Conservation (phyloP, 2,329 filamentous ascomycete genomes). For the Colletotrichum sp. region DNA sequence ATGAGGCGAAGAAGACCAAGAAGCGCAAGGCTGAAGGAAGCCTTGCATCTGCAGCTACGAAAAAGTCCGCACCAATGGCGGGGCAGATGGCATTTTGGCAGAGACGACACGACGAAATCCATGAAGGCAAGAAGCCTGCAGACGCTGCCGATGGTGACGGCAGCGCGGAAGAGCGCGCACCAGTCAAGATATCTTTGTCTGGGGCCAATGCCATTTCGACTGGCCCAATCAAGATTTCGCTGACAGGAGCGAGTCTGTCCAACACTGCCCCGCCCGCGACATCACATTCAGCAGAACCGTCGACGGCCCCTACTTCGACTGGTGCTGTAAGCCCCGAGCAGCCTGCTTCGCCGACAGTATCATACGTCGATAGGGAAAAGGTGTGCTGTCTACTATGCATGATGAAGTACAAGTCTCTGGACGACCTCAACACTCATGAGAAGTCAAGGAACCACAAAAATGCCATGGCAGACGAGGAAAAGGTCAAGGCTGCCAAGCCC, state of each 20-base stretch:
- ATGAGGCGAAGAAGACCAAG: slow-evolving; percentile 48
- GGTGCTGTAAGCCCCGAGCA: slow-evolving; percentile 5
- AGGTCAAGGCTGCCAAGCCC: slow-evolving; percentile 54
- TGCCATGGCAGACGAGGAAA: slow-evolving; percentile 43
- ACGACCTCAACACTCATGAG: slow-evolving; percentile 48
- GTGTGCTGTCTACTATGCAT: slow-evolving; percentile 51
- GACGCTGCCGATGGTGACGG: background rate
- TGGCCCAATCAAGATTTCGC: slow-evolving; percentile 35
- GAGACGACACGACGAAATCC: slow-evolving; percentile 47
- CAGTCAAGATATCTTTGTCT: slow-evolving; percentile 24
- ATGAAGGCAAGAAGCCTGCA: slow-evolving; percentile 23
- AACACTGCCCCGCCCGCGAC: background rate
- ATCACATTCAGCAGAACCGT: background rate
- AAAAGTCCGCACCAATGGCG: slow-evolving; percentile 46
- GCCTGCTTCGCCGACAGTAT: slow-evolving; percentile 32
- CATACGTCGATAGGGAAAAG: slow-evolving; percentile 63
- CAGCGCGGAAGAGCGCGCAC: slow-evolving; percentile 11
- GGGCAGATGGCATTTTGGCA: slow-evolving; percentile 51
- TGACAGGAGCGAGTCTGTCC: slow-evolving; percentile 22
- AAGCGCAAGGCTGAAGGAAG: slow-evolving; percentile 57
- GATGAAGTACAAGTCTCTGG: slow-evolving; percentile 50
- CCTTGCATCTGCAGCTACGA: slow-evolving; percentile 31
- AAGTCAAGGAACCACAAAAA: slow-evolving; percentile 46
- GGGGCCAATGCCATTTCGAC: background rate
- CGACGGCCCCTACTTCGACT: slow-evolving; percentile 8